phyloP scores from a whole-genome alignment of 2,329 filamentous ascomycete genomes.

The Penicillium rolfsii region DNA sequence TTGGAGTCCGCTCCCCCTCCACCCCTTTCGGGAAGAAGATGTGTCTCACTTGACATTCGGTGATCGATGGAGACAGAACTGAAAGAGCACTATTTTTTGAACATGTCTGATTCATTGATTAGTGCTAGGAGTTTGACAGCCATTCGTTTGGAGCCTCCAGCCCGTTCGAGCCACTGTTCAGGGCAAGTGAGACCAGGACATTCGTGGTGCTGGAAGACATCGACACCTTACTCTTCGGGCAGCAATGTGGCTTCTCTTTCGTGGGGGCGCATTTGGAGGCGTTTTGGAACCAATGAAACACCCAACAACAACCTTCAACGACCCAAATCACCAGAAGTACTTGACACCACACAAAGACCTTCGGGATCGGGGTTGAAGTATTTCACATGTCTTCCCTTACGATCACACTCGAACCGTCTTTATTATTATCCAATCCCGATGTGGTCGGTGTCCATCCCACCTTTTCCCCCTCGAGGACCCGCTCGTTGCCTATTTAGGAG shows the following conservation, averaged over 20 bases:
- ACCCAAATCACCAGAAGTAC: neutral
- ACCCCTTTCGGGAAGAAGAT: neutral
- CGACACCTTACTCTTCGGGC: neutral
- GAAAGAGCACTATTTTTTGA: neutral
- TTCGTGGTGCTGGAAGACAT: neutral
- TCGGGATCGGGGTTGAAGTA: neutral
- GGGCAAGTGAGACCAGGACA: neutral
- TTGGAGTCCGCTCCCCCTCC: neutral
- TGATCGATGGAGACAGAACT: neutral
- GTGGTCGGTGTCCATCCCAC: slow-evolving; percentile 4
- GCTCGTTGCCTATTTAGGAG: slow-evolving; percentile 13
- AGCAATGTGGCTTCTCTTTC: neutral
- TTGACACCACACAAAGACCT: neutral
- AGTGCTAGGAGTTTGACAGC: neutral
- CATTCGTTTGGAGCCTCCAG: neutral
- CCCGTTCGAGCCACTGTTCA: neutral
- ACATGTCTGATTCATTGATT: neutral
- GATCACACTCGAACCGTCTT: neutral
- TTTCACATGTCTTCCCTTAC: neutral
- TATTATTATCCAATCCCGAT: neutral
- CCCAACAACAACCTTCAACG: neutral
- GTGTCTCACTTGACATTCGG: neutral
- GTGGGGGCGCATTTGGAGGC: neutral
- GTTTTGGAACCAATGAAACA: neutral
- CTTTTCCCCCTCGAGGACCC: slow-evolving; percentile 4